Base-by-base conservation (phyloP, 352 stramenopile species). In the Globisporangium polare region DNA sequence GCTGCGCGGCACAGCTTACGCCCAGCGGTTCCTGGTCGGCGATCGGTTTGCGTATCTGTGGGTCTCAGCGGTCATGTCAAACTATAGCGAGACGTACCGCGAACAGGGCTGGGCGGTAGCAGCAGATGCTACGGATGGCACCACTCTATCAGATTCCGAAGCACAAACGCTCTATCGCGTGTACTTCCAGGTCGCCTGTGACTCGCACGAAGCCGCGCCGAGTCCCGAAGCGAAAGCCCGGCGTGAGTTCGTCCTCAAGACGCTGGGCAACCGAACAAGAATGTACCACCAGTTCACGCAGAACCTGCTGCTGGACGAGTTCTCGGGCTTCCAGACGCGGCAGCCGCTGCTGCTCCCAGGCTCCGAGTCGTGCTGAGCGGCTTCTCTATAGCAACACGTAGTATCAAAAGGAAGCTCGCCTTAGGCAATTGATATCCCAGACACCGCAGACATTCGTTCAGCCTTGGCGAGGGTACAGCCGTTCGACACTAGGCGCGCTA, bases 251-350 rank as follows among this genome's bases (percentile, higher is more conserved):
- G 45, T 66, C 24, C 53, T 66, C 9, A 31, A 37, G 13, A 49
- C 33, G 13, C 46, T 66, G 17, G 37, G 39, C 10, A 53, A 17
- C 18, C 29, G 42, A 1, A 61, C 60, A 33, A 20, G 60, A 17
- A 42, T 8, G 12, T 42, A 66, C n/a, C 43, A 61, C 17, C 52
- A 61, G 26, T 49, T 5, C 20, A 49, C 53, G 42, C 60, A 57
- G 45, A 66, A 60, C n/a, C 17, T 42, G 8, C 33, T 66, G 31
- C 26, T 57, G 42, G 35, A 61, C 17, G 31, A 46, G 52, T 65
- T 53, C 46, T 20, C 46, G 2, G 46, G 46, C 13, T 20, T 33
- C 46, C 46, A 53, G 10, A 13, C 46, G 24, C 46, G 5, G 12
- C 46, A 35, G 13, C 46, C 22, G 24, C 46, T 53, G 24, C 22